Evolutionary conservation across 805 yeast genomes (phyloP).

Genomic region (Gaillardinia entomophila): DNA sequence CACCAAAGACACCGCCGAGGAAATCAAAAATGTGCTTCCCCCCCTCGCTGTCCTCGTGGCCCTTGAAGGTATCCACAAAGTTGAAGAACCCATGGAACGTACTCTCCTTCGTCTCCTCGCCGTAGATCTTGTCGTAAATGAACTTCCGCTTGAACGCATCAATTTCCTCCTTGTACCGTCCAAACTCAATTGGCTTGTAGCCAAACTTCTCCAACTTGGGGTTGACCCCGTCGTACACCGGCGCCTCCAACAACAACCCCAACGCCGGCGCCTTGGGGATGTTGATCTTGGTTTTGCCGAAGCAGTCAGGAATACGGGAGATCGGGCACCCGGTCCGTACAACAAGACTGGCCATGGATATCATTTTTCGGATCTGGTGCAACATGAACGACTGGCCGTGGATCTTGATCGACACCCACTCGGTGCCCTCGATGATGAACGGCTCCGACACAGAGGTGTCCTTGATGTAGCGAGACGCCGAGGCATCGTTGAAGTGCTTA

Average conservation of each 20-base stretch:
- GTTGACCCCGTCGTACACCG: conserved; percentile 86
- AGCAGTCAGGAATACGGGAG: conserved; percentile 71
- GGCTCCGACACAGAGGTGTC: conserved; percentile 77
- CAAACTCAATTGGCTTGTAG: conserved; percentile 67
- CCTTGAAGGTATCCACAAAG: conserved; percentile 73
- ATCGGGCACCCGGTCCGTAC: conserved; percentile 83
- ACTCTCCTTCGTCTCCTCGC: conserved; percentile 83
- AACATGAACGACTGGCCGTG: conserved; percentile 99
- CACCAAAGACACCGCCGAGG: conserved; percentile 40
- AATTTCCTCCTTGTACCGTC: conserved; percentile 61
- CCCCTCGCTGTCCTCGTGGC: conserved; percentile 37
- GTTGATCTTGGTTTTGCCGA: conserved; percentile 66
- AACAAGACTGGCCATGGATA: conserved; percentile 85
- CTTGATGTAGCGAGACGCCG: conserved; percentile 81
- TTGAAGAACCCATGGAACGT: conserved; percentile 87
- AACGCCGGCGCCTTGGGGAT: conserved; percentile 98
- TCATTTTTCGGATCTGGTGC: conserved; percentile 97
- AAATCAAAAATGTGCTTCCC: conserved; percentile 56
- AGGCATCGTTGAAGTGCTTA: conserved; percentile 76
- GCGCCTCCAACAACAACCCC: conserved; percentile 84
- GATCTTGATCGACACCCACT: conserved; percentile 92
- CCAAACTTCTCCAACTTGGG: conserved; percentile 66
- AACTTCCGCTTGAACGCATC: conserved; percentile 79
- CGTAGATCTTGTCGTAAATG: conserved; percentile 89
- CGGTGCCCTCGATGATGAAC: conserved; percentile 86